Percentiles rank a stretch among this genome's conserved stretches.
phyloP scores from a whole-genome alignment of 345 rosid species.

The Melastoma malabathricum region DNA sequence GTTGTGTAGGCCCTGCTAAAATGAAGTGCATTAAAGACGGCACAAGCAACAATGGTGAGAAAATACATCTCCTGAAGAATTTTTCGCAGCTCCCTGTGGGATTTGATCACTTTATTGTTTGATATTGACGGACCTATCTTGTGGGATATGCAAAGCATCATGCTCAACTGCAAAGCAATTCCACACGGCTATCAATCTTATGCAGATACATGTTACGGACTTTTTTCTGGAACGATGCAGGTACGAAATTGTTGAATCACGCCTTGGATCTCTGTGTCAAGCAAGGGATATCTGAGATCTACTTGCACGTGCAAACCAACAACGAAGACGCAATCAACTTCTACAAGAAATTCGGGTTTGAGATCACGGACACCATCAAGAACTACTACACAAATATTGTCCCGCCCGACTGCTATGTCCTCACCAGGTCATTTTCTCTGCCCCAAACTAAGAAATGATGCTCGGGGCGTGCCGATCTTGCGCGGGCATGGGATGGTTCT shows the following conservation, averaged over 20 bases:
- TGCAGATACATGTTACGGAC: too few relatives aligned
- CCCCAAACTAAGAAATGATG: slow-evolving; percentile 42
- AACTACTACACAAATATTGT: slow-evolving; percentile 74
- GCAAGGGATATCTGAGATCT: slow-evolving; percentile 65
- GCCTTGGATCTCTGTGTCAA: slow-evolving; percentile 64
- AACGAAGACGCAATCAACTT: slow-evolving; percentile 93
- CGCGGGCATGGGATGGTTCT: too few relatives aligned
- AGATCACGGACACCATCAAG: slow-evolving; percentile 69
- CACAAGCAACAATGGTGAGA: too few relatives aligned
- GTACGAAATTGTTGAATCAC: slow-evolving; percentile 76
- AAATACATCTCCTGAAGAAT: too few relatives aligned
- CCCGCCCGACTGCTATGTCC: slow-evolving; percentile 78
- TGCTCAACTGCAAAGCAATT: too few relatives aligned
- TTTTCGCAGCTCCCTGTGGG: too few relatives aligned
- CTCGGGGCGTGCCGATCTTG: not conserved
- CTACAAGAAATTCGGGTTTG: slow-evolving; percentile 87
- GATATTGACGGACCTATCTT: too few relatives aligned
- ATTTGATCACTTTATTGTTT: too few relatives aligned
- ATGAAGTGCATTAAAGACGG: too few relatives aligned
- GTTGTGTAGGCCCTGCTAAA: too few relatives aligned
- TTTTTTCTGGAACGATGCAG: slow-evolving; percentile 20
- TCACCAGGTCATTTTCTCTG: slow-evolving; percentile 45
- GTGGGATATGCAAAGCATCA: too few relatives aligned
- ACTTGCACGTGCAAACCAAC: slow-evolving; percentile 96
- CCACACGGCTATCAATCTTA: too few relatives aligned